Percentiles rank a stretch among this genome's conserved stretches.
Evolutionary conservation across 768 basidiomycete genomes (phyloP).

Genomic region (Leccinellum albellum): DNA sequence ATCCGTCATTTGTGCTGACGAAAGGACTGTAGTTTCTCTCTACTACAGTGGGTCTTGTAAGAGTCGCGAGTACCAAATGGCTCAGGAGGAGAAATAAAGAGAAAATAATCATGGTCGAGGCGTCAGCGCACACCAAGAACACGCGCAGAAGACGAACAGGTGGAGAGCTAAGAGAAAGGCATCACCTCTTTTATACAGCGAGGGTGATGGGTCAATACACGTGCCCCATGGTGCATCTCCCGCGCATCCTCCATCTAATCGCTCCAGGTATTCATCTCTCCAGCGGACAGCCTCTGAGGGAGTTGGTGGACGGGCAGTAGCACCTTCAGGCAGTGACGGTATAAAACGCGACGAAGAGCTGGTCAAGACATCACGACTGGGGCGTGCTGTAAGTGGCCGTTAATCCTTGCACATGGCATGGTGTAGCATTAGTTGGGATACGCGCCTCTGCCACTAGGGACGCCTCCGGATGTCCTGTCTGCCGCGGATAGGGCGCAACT

Average conservation of each 20-base stretch:
- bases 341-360: not conserved
- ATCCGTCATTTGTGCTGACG: conserved; percentile 40
- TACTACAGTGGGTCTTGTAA: conserved; percentile 27
- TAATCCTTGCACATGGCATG: not conserved
- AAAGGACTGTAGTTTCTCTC: conserved; percentile 38
- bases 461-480: not conserved
- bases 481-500: not conserved
- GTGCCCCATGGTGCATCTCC: conserved; percentile 8
- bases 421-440: not conserved
- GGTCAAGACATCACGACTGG: not conserved
- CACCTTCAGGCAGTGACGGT: not conserved
- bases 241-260: not conserved
- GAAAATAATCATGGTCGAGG: conserved; percentile 36
- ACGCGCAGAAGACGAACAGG: not conserved
- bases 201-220: not conserved
- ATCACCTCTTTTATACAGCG: conserved; percentile 17
- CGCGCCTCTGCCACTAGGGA: not conserved
- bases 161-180: not conserved
- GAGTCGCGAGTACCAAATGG: conserved; percentile 29
- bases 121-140: conserved; percentile 6
- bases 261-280: conserved; percentile 1
- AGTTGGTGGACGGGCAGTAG: not conserved
- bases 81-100: conserved; percentile 27
- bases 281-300: not conserved
- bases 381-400: not conserved